A percentile compares a stretch with the other conserved stretches of the same genome.
These are phyloP conservation scores for Pythium brassicae DNA, from an alignment of 352 stramenopile genomes.

Conservation along the genomic window DNA sequence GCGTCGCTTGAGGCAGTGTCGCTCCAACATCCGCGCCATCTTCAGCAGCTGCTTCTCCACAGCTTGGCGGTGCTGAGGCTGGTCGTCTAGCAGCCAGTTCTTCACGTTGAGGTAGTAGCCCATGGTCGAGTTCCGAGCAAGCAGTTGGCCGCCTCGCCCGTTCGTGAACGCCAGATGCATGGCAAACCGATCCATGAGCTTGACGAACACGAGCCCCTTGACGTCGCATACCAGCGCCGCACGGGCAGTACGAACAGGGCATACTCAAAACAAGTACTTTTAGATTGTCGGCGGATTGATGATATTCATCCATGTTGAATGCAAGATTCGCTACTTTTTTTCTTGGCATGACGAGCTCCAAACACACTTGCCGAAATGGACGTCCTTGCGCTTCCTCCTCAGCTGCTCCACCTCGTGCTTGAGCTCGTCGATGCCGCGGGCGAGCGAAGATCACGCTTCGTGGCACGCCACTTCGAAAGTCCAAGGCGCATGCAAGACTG, in stretches of 20 bases:
- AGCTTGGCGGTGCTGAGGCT: conserved; percentile 2
- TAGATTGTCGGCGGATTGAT: too few species aligned
- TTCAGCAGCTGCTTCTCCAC: background rate
- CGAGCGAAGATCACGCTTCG: background rate
- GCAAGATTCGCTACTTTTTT: too few species aligned
- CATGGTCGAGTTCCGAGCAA: background rate
- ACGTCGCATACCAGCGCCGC: background rate
- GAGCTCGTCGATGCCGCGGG: background rate
- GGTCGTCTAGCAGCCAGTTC: background rate
- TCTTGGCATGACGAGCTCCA: too few species aligned
- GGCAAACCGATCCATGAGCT: background rate
- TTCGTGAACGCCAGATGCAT: background rate
- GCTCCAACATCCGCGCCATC: background rate
- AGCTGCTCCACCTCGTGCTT: background rate
- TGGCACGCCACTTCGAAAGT: background rate
- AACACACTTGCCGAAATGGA: too few species aligned
- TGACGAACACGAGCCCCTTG: background rate
- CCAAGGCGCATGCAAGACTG: background rate
- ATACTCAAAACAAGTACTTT: too few species aligned
- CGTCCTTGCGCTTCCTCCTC: background rate
- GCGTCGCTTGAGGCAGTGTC: conserved; percentile 13
- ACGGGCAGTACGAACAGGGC: too few species aligned
- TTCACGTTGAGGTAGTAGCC: conserved; percentile 2
- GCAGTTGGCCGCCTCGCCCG: background rate
- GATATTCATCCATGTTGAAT: too few species aligned